Evolutionary conservation across 148 eudicot genomes (phyloP), one percentile per base, ranked within the genome.

Genomic region (Chenopodium quinoa): DNA sequence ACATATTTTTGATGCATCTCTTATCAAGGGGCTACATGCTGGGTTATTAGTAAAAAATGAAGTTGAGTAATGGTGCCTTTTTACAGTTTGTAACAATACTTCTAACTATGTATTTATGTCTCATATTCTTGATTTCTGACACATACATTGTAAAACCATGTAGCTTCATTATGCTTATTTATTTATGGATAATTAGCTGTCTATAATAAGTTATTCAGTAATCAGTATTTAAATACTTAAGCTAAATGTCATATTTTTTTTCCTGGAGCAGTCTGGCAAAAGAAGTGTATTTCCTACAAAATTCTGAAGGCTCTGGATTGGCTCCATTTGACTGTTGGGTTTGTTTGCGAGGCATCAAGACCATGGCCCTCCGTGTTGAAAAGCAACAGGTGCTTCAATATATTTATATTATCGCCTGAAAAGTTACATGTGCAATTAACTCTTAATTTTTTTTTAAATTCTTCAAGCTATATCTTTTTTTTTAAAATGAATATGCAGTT

Each of bases 271-370:
- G 98, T 84, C 88, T 97, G 91, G 99, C 92, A 29, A 94, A 94
- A 84, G 92, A 91, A 47, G 76, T 97, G 87, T 91, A 97, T 84
- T 92, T 97, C 84, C 76, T 94, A 77, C 99, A 94, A 87, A 97
- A 94, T 88, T 97, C 98, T 16, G 98, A 91, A 88, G 99, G 99
- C 76, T 85, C 98, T 68, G 98, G 97, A 32, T 87, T 97, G 82
- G 95, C 99, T 63, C 99, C 99, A 19, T 94, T 92, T 83, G 98
- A 97, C 84, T 97, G 98, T 81, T 97, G 99, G 99, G 80, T 97
- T 70, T 94, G 98, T 91, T 90, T 94, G 86, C 93, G 98, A 75
- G 99, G 99, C 48, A 90, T 97, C 84, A 97, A 97, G 86, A 97
- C 99, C 80, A 97, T 97, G 99, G 95, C 91, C 78, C 91, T 97